Conservation (phyloP, 2,329 filamentous ascomycete genomes). For the Fusarium denticulatum region DNA sequence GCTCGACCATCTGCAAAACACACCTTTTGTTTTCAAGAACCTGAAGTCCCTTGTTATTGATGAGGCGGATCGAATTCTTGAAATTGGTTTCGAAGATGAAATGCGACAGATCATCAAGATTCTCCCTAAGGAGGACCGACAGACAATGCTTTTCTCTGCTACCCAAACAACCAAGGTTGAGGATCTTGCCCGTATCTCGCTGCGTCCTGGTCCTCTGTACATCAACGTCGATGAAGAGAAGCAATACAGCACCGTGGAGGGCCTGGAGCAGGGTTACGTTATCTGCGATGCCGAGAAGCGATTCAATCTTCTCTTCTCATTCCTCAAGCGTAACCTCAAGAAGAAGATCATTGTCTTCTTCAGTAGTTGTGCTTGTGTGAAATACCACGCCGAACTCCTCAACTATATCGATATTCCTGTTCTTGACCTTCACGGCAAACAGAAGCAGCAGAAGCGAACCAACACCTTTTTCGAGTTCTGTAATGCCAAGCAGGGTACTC, state of each 20-base stretch:
- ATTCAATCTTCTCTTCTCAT: slow-evolving; percentile 92
- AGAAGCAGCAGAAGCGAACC: slow-evolving; percentile 99
- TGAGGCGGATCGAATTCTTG: slow-evolving; percentile 94
- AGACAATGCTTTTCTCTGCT: slow-evolving; percentile 98
- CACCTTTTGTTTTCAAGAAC: slow-evolving; percentile 92
- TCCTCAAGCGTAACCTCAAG: slow-evolving; percentile 87
- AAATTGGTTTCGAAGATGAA: slow-evolving; percentile 98
- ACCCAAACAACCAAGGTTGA: slow-evolving; percentile 99
- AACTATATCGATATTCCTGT: slow-evolving; percentile 97
- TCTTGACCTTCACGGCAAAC: slow-evolving; percentile 88
- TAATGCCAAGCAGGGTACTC: slow-evolving; percentile 78
- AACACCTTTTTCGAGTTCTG: slow-evolving; percentile 98
- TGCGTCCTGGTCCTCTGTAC: slow-evolving; percentile 90
- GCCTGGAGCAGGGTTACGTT: slow-evolving; percentile 95
- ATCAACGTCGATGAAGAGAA: slow-evolving; percentile 95
- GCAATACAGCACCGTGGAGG: slow-evolving; percentile 90
- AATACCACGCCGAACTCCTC: slow-evolving; percentile 93
- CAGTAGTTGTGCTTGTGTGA: slow-evolving; percentile 90
- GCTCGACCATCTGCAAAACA: slow-evolving; percentile 94
- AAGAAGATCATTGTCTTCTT: slow-evolving; percentile 99
- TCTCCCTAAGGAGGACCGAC: slow-evolving; percentile 83
- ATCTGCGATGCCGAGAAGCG: slow-evolving; percentile 93
- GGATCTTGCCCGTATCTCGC: slow-evolving; percentile 92
- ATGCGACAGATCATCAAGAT: slow-evolving; percentile 98
- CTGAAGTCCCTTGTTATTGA: slow-evolving; percentile 92